Evolutionary conservation across 1,284 basidiomycete genomes (phyloP), one percentile per base, ranked within the genome.

Genomic region (Naganishia cerealis): DNA sequence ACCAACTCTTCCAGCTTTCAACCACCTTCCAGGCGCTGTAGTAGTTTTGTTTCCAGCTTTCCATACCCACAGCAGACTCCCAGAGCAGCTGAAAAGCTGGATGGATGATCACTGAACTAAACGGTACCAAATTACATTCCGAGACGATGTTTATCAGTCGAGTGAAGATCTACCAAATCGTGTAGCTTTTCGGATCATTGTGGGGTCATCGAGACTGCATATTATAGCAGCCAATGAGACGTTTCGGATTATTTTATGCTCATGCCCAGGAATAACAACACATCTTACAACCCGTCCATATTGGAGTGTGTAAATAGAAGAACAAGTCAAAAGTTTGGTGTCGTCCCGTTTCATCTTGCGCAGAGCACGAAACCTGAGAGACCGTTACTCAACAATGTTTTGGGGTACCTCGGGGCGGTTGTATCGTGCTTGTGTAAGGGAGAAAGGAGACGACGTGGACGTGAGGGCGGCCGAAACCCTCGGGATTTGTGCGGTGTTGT

Each of bases 391-490:
- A 54, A 63, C 61, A 33, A 12, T 63, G 61, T 63, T 63, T 63
- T 63, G 50, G 61, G 61, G 61, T 63, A 36, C 24, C 21, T 24
- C 21, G 24, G 29, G 61, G 50, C 46, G n/a, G 38, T 53, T 42
- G 61, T 54, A 29, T 42, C 50, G 24, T 38, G 40, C 48, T 26
- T 42, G 36, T 26, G 29, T 8, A 53, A 54, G 50, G 50, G 16
- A 54, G 50, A 63, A 61, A 63, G 61, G 50, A 63, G 61, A 63
- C n/a, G 50, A 40, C 61, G 61, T 26, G 61, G 61, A 63, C 61
- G 50, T 63, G 61, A 63, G 61, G 61, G 61, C 61, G 61, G 61
- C 61, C 61, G 61, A 63, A 63, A 63, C 61, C 61, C 61, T 63
- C 61, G 61, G 61, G 61, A 63, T 63, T 63, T 63, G 61, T 33